Base-by-base conservation (phyloP, 352 stramenopile species). In the Globisporangium ultimum region DNA sequence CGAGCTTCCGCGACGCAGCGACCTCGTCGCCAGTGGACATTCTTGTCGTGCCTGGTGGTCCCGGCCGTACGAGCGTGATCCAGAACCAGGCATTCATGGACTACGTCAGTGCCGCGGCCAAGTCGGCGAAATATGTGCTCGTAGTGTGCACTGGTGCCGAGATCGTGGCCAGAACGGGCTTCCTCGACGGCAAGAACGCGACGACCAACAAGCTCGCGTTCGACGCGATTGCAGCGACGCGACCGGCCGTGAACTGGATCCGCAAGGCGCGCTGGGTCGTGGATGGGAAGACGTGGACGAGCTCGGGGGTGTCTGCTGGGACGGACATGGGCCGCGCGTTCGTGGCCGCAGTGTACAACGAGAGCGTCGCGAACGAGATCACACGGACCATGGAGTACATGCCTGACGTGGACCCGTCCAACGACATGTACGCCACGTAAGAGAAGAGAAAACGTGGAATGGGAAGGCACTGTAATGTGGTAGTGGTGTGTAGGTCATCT, bases 281-380 rank as follows among this genome's bases (percentile, higher is more conserved):
- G 15, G 64, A 70, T 34, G 64, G 51, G 48, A 62, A 68, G 10
- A 14, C 32, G n/a, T 88, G 75, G 76, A 88, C 78, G 18, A 82
- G 70, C 53, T 88, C 76, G 1, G 80, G 80, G 32, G 62, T 90
- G 14, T 74, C 80, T 11, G 80, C 80, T 1, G 78, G 78, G 0
- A 80, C 88, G 48, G 80, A 91, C 54, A 81, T 91, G 78, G 71
- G 68, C 0, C 61, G 80, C 42, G 78, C 74, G 13, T 87, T 82
- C 55, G 58, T 88, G 15, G 45, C 48, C 11, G 43, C 21, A 3
- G 34, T 55, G 7, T 82, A 74, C 46, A 70, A 72, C 15, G 43
- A 68, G 43, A 46, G 63, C 0, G 52, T 55, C 12, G 74, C 74
- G 14, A 55, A 63, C 43, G 40, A 52, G 14, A 76, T 88, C 50